Conservation (phyloP, 2,329 filamentous ascomycete genomes). For the Alternaria rosae region DNA sequence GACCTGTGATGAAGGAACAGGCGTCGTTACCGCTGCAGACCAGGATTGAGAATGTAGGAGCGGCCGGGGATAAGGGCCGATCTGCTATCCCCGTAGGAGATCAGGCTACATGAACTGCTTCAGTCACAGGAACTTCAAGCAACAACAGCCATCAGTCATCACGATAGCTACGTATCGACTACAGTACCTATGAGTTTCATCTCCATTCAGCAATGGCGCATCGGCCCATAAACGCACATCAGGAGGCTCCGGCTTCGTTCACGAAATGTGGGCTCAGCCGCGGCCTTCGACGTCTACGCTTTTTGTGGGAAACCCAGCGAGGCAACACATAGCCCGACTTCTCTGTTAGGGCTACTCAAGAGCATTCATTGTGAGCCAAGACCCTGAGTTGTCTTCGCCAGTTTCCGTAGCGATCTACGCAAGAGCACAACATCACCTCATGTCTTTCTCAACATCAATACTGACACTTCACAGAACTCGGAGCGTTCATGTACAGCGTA, state of each 20-base stretch:
- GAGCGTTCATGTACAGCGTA: conserved; percentile 34
- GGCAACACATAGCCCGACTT: not conserved
- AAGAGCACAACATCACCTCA: not conserved
- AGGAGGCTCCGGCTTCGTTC: too few species aligned
- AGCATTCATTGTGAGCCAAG: conserved; percentile 50
- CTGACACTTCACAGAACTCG: conserved; percentile 41
- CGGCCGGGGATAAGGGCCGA: not conserved
- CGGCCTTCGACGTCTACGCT: too few species aligned
- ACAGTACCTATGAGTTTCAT: too few species aligned
- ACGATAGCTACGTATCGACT: too few species aligned
- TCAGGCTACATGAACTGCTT: not conserved
- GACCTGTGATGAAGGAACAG: not conserved
- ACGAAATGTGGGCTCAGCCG: too few species aligned
- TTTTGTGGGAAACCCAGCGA: not conserved
- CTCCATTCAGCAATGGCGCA: too few species aligned
- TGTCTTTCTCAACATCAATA: conserved; percentile 2
- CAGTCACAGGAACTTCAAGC: not conserved
- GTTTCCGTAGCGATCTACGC: conserved; percentile 32
- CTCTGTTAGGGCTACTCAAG: conserved; percentile 30
- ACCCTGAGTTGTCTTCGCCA: conserved; percentile 49
- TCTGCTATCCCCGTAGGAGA: not conserved
- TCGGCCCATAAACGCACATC: too few species aligned
- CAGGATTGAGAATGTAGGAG: not conserved
- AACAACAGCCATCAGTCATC: not conserved
- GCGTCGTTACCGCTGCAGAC: not conserved